phyloP scores from a whole-genome alignment of 2,329 filamentous ascomycete species.

The Alternaria arborescens region DNA sequence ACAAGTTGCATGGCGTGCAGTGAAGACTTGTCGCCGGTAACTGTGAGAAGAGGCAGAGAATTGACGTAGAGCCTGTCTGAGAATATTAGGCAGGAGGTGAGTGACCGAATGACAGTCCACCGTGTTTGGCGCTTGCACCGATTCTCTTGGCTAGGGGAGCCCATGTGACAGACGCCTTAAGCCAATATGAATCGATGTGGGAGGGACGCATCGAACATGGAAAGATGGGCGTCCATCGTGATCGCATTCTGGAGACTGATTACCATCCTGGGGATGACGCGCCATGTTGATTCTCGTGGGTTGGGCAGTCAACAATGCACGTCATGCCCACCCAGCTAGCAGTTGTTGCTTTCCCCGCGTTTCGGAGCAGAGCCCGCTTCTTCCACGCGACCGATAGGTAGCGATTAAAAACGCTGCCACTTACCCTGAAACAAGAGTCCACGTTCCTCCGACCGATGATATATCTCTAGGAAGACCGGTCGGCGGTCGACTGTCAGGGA shows the following conservation, averaged over 20 bases:
- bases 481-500: background rate
- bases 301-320: conserved; percentile 14
- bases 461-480: background rate
- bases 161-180: conserved; percentile 39
- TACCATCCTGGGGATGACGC: conserved; percentile 10
- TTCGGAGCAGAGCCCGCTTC: conserved; percentile 6
- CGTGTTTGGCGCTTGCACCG: conserved; percentile 40
- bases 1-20: conserved; percentile 44
- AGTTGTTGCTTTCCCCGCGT: conserved; percentile 12
- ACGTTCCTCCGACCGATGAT: background rate
- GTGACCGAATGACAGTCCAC: conserved; percentile 32
- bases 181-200: conserved; percentile 22
- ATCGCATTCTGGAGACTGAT: conserved; percentile 16
- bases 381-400: conserved; percentile 3
- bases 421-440: background rate
- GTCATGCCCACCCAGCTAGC: conserved; percentile 15
- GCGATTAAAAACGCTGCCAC: background rate
- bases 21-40: conserved; percentile 21
- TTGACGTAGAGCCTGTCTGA: conserved; percentile 9
- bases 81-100: conserved; percentile 15
- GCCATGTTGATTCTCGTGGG: conserved; percentile 16
- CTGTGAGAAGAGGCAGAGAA: conserved; percentile 7
- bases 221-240: conserved; percentile 18
- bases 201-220: conserved; percentile 15
- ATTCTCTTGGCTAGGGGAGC: conserved; percentile 34